Conservation (phyloP, 225 moss, liverwort and hornwort species). For the Rhytidiadelphus loreus region DNA sequence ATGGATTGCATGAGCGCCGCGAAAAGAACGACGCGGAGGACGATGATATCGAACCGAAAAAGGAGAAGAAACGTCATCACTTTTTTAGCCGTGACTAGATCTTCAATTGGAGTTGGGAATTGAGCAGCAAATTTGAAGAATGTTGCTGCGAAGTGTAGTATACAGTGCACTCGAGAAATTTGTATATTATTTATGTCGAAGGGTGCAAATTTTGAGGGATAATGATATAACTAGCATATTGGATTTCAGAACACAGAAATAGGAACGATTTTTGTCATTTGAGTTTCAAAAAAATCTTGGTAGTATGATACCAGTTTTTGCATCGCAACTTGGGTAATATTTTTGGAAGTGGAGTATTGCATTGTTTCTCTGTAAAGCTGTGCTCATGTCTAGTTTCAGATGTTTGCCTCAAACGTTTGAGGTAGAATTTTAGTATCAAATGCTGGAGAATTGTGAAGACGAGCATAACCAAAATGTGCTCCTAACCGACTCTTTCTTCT, state of each 20-base stretch:
- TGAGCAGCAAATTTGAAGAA: background rate
- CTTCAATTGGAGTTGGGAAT: background rate
- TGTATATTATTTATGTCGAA: background rate
- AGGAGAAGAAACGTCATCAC: background rate
- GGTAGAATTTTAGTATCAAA: background rate
- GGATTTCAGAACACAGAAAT: background rate
- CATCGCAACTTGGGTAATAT: background rate
- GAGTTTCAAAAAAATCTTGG: background rate
- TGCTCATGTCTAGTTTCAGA: too few relatives aligned
- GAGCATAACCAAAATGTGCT: too few relatives aligned
- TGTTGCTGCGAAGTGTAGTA: background rate
- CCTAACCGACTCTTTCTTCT: too few relatives aligned
- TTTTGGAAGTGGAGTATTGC: too few relatives aligned
- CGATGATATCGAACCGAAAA: background rate
- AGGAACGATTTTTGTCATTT: background rate
- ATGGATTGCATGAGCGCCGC: slow-evolving; percentile 13
- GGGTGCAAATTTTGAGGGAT: background rate
- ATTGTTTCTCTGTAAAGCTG: background rate
- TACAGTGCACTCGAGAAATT: background rate
- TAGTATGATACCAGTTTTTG: background rate
- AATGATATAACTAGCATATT: background rate
- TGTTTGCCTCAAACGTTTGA: too few relatives aligned
- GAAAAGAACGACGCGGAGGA: background rate
- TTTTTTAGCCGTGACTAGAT: background rate
- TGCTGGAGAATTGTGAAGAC: background rate